These are phyloP conservation scores for Aspergillus nidulans DNA, from an alignment of 495 filamentous ascomycete genomes.

Conservation along the genomic window DNA sequence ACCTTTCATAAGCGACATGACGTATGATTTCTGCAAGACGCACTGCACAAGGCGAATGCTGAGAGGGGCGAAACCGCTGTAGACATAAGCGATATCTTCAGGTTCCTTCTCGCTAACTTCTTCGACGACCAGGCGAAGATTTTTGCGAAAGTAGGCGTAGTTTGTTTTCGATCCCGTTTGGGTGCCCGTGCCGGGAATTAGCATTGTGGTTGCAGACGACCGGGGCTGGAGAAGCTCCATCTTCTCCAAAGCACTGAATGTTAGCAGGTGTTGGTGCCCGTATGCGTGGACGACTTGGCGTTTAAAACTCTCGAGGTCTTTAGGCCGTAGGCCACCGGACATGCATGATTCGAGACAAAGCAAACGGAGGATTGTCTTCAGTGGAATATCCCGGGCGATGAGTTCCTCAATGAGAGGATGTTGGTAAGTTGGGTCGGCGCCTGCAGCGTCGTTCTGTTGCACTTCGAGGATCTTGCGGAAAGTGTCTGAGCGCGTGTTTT, in stretches of 20 bases:
- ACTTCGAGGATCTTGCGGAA: slow-evolving; percentile 88
- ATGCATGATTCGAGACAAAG: slow-evolving; percentile 90
- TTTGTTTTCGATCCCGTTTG: slow-evolving; percentile 69
- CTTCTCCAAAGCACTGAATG: slow-evolving; percentile 84
- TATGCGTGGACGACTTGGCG: slow-evolving; percentile 86
- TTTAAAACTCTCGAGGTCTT: slow-evolving; percentile 86
- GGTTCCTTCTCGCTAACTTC: slow-evolving; percentile 98
- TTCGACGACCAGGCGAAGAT: slow-evolving; percentile 84
- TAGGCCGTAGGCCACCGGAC: slow-evolving; percentile 77
- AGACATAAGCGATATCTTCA: slow-evolving; percentile 93
- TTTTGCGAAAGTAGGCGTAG: slow-evolving; percentile 80
- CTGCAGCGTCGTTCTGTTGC: slow-evolving; percentile 93
- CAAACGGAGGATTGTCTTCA: slow-evolving; percentile 75
- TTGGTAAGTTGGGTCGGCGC: slow-evolving; percentile 79
- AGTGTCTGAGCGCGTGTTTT: slow-evolving; percentile 77
- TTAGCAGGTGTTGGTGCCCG: slow-evolving; percentile 89
- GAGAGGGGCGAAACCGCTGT: slow-evolving; percentile 92
- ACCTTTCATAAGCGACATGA: slow-evolving; percentile 64
- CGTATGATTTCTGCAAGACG: slow-evolving; percentile 82
- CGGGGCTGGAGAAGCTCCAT: slow-evolving; percentile 75
- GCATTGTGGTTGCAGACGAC: slow-evolving; percentile 61
- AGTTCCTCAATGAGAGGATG: slow-evolving; percentile 90
- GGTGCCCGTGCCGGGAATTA: slow-evolving; percentile 61
- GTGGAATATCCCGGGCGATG: slow-evolving; percentile 75
- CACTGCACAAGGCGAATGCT: slow-evolving; percentile 94